Conservation (phyloP, 257 asterid species). For the Leonotis leonurus region DNA sequence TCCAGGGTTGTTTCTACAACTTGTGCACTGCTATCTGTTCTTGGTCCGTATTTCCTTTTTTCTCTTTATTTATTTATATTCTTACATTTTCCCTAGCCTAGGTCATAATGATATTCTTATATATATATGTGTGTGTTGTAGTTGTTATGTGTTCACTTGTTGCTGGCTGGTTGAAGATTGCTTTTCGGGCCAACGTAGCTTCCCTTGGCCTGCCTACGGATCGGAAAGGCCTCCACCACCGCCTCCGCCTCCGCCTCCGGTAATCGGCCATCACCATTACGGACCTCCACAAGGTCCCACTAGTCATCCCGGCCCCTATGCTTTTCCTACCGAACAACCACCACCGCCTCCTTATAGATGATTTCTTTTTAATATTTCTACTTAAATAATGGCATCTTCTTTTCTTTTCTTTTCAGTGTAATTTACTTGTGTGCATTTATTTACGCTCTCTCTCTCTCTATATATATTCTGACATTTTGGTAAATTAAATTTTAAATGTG, state of each 20-base stretch:
- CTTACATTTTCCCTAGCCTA: too few relatives aligned
- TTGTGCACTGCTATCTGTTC: conserved; percentile 33
- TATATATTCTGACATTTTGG: neutral
- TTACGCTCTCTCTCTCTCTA: too few relatives aligned
- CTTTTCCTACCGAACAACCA: conserved; percentile 22
- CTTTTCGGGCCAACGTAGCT: conserved; percentile 19
- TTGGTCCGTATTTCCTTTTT: conserved; percentile 20
- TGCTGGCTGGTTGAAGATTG: conserved; percentile 48
- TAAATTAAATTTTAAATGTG: neutral
- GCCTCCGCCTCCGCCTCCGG: conserved; percentile 17
- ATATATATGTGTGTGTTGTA: conserved; percentile 11
- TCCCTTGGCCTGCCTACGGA: conserved; percentile 24
- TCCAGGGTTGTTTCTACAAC: conserved; percentile 23
- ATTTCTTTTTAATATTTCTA: neutral
- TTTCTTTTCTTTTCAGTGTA: too few relatives aligned
- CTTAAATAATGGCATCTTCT: neutral
- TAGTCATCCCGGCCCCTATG: conserved; percentile 24
- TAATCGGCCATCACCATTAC: neutral
- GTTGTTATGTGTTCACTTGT: conserved; percentile 43
- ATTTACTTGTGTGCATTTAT: too few relatives aligned
- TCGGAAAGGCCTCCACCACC: too few relatives aligned
- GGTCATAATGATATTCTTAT: too few relatives aligned
- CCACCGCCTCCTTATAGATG: conserved; percentile 16
- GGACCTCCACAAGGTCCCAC: conserved; percentile 19
- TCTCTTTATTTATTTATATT: too few relatives aligned